Evolutionary conservation across 768 basidiomycete species (phyloP), one percentile per base, ranked within the genome.

Genomic region (Suillus luteus): DNA sequence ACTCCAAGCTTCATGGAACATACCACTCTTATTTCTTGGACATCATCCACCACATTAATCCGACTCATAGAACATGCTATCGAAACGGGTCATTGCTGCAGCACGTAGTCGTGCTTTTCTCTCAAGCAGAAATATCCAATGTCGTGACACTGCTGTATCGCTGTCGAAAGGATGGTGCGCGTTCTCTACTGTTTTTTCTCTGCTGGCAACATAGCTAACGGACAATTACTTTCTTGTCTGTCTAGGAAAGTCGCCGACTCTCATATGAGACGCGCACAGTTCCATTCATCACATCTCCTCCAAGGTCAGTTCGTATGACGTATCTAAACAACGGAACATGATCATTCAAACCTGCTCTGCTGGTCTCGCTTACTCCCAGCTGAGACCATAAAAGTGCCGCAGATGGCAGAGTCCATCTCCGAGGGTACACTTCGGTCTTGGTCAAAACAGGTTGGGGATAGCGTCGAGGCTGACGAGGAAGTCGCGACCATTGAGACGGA

Each of bases 401-500:
- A 95, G 77, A 96, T 98, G 94, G 93, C 96, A 33, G 96, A 98
- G 76, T 98, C 96, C 65, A 98, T 99, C 78, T 93, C 93, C 43
- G 96, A 99, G 77, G 96, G 96, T 41, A 99, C 96, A 5, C 82
- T 99, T 59, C 97, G 95, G 80, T 83, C 91, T 33, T 99, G 95
- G 94, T 82, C 85, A 69, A 98, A 98, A 81, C 86, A 96, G 77
- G 88, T 92, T 59, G 96, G 96, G 15, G 96, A 99, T 74, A 84
- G 81, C 63, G 95, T 99, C 62, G 85, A 89, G 73, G 89, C 82
- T 35, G 96, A 99, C 74, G 96, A 99, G 79, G 96, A 99, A 80
- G 84, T 99, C 49, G 96, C 95, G 17, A 96, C 95, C 52, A 98
- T 99, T 68, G 96, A 99, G 81, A 99, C 96, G 9, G 96, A 99